phyloP scores from a whole-genome alignment of 805 yeast genomes.

The Tetrapisispora namnaoensis region DNA sequence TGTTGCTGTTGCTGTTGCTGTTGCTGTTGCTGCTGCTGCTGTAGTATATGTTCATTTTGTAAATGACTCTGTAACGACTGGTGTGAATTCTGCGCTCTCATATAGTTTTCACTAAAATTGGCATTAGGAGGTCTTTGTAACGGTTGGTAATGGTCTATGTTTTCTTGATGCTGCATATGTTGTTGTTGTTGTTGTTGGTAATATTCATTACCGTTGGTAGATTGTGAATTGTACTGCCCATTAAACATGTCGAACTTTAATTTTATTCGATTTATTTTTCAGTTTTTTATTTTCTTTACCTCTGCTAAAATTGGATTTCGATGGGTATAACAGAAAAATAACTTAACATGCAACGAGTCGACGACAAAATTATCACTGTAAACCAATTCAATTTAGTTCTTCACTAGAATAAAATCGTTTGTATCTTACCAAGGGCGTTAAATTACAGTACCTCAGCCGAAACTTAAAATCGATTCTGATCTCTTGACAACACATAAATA shows the following conservation, averaged over 20 bases:
- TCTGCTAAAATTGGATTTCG: neutral
- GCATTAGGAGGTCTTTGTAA: conserved; percentile 29
- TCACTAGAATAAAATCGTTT: too few species aligned
- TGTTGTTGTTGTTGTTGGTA: conserved; percentile 1
- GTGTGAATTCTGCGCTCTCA: conserved; percentile 32
- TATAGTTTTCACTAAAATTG: conserved; percentile 29
- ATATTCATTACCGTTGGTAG: conserved; percentile 1
- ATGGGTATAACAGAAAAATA: neutral
- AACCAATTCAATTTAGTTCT: too few species aligned
- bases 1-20: neutral
- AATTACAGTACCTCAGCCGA: too few species aligned
- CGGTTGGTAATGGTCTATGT: conserved; percentile 9
- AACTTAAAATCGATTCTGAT: too few species aligned
- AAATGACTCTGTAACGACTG: conserved; percentile 29
- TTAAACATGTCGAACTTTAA: neutral
- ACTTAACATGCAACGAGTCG: neutral
- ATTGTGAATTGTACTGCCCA: conserved; percentile 1
- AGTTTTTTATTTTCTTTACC: neutral
- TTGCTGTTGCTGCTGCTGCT: conserved; percentile 3
- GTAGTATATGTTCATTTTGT: conserved; percentile 5
- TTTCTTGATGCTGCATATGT: conserved; percentile 3
- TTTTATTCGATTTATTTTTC: neutral
- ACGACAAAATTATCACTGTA: neutral
- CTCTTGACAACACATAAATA: too few species aligned
- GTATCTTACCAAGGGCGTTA: too few species aligned